These are phyloP conservation scores for Rheum nobile DNA, from an alignment of 148 eudicot genomes.

Conservation along the genomic window DNA sequence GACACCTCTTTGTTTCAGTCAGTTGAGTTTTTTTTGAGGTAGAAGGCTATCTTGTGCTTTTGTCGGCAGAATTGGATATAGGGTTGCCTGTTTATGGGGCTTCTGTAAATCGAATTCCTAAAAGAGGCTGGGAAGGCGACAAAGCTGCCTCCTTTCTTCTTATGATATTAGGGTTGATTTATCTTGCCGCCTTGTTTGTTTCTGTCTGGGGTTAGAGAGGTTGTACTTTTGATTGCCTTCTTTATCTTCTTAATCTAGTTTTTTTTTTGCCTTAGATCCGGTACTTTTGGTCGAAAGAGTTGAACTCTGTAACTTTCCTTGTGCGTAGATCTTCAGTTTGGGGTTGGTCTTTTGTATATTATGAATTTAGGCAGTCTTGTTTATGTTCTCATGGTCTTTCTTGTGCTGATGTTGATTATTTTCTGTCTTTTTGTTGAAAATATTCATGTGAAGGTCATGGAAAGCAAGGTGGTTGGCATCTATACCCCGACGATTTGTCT, in stretches of 20 bases:
- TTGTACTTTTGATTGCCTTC: neutral
- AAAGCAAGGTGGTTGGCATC: constrained; percentile 59
- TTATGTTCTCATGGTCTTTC: constrained; percentile 7
- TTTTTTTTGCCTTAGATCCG: neutral
- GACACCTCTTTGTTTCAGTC: neutral
- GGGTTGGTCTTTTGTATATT: neutral
- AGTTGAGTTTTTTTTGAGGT: neutral
- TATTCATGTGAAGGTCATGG: constrained; percentile 49
- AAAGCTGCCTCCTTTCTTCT: neutral
- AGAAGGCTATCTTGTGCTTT: neutral
- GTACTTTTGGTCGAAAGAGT: neutral
- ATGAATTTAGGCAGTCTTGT: neutral
- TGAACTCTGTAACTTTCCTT: neutral
- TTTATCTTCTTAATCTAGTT: neutral
- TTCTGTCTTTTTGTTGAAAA: constrained; percentile 11
- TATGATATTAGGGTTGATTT: neutral
- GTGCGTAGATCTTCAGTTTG: neutral
- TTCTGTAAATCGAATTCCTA: neutral
- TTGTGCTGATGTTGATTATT: constrained; percentile 16
- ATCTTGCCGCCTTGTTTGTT: neutral
- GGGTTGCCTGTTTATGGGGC: neutral
- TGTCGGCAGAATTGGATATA: neutral
- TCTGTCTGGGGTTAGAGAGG: neutral
- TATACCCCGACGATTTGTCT: constrained; percentile 32
- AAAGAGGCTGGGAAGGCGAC: too few relatives aligned